Percentiles rank a stretch among this genome's conserved stretches.
Evolutionary conservation across 306 rosid genomes (phyloP).

Genomic region (Malus sylvestris): DNA sequence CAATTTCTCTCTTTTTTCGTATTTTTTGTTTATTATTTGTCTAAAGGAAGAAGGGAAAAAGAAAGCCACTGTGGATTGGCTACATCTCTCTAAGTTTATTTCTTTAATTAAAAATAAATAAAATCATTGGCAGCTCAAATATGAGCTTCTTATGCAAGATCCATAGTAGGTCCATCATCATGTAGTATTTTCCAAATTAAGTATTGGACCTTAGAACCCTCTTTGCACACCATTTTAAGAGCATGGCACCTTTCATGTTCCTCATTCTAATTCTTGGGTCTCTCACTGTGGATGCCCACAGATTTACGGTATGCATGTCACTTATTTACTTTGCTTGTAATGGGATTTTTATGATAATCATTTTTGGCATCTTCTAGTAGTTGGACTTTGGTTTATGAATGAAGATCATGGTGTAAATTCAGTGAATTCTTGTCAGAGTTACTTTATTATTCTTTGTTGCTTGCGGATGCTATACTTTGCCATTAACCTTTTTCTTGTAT

Average conservation of each 20-base stretch:
- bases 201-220: too few species aligned
- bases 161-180: too few species aligned
- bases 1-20: neutral
- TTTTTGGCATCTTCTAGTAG: neutral
- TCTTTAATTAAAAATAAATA: neutral
- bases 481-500: neutral
- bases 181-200: too few species aligned
- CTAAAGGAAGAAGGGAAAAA: neutral
- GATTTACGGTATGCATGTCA: neutral
- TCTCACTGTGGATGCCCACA: neutral
- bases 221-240: too few species aligned
- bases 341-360: neutral
- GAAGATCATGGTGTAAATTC: neutral
- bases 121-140: neutral
- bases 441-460: neutral
- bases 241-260: too few species aligned
- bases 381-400: neutral
- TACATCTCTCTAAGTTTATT: neutral
- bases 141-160: neutral
- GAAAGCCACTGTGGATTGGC: neutral
- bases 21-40: neutral
- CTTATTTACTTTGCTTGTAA: neutral
- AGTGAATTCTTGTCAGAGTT: neutral
- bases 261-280: neutral
- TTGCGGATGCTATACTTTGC: neutral